Percentiles rank a stretch among this genome's conserved stretches.
Evolutionary conservation across 1,139 yeast species (phyloP).

Genomic region (Hyphopichia khmerensis): DNA sequence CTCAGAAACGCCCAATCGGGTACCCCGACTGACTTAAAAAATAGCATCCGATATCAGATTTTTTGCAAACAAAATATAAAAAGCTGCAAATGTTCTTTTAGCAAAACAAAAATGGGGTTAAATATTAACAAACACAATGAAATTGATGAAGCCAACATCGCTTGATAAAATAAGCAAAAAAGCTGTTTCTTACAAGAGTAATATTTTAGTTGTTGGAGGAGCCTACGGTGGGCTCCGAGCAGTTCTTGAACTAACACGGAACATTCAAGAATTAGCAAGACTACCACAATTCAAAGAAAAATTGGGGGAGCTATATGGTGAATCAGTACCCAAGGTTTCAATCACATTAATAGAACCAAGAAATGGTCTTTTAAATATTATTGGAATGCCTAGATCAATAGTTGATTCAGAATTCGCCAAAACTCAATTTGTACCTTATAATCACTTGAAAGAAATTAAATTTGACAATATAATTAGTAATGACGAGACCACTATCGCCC

Average conservation of each 20-base stretch:
- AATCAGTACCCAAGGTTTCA: constrained; percentile 18
- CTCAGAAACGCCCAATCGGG: too few species aligned
- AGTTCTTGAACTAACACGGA: constrained; percentile 33
- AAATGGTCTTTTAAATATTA: constrained; percentile 50
- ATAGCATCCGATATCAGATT: too few species aligned
- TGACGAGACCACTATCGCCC: background rate
- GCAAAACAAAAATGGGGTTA: background rate
- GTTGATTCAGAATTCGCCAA: constrained; percentile 47
- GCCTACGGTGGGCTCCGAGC: constrained; percentile 52
- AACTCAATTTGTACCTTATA: constrained; percentile 39
- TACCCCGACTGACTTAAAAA: too few species aligned
- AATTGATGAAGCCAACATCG: background rate
- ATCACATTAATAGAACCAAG: constrained; percentile 51
- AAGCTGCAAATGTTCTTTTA: too few species aligned
- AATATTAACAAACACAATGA: background rate
- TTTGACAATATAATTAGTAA: constrained; percentile 28
- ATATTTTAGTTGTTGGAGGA: constrained; percentile 51
- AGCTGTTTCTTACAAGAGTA: constrained; percentile 18
- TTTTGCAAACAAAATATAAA: too few species aligned
- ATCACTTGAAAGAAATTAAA: constrained; percentile 27
- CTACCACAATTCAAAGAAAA: constrained; percentile 2
- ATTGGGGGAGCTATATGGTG: background rate
- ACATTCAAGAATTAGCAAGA: constrained; percentile 16
- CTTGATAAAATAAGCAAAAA: background rate
- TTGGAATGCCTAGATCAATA: constrained; percentile 51